Base-by-base conservation (phyloP, 2,329 filamentous ascomycete genomes). In the Myriosclerotinia curreyana region DNA sequence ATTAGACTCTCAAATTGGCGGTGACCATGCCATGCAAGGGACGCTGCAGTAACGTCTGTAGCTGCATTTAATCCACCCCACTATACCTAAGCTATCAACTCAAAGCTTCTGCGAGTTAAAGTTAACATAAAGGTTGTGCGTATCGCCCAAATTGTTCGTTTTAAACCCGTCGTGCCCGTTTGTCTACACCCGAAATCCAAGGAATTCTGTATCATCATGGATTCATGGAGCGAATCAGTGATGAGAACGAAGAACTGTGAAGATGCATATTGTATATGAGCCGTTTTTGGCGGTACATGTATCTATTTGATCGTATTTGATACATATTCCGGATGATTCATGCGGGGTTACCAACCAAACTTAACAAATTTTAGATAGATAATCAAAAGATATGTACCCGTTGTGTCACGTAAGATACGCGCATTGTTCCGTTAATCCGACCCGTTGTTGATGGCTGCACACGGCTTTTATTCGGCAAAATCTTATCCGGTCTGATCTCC, bases 271-370 rank as follows among this genome's bases (percentile, higher is more conserved):
- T 48, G 54, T 25, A 6, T 31, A 8, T 48, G 8, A 58, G 55
- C 31, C 42, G 55, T 25, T 36, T 36, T 46, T 58, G 55, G 42
- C 55, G 42, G 55, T 17, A 25, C 8, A 20, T 34, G 36, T 28
- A 28, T 58, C 25, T 22, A 22, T 58, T 58, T 46, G 54, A 58
- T 58, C 40, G 8, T 12, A 46, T 58, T 20, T 58, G 54, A 58
- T 58, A 36, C 28, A 36, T 42, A 36, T 36, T 36, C 52, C 40
- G 42, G 40, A 58, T 48, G 54, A 36, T 25, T 36, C 42, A 58
- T 36, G 55, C 31, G 22, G 55, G 28, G 28, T 58, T 48, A n/a
- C n/a, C n/a, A n/a, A n/a, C n/a, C n/a, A n/a, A n/a, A n/a, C n/a
- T n/a, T n/a, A n/a, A n/a, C 31, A 48, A 20, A 20, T 48, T 36